A percentile compares a stretch with the other conserved stretches of the same genome.
Evolutionary conservation across 1,284 basidiomycete genomes (phyloP).

Genomic region (Cutaneotrichosporon sp.): DNA sequence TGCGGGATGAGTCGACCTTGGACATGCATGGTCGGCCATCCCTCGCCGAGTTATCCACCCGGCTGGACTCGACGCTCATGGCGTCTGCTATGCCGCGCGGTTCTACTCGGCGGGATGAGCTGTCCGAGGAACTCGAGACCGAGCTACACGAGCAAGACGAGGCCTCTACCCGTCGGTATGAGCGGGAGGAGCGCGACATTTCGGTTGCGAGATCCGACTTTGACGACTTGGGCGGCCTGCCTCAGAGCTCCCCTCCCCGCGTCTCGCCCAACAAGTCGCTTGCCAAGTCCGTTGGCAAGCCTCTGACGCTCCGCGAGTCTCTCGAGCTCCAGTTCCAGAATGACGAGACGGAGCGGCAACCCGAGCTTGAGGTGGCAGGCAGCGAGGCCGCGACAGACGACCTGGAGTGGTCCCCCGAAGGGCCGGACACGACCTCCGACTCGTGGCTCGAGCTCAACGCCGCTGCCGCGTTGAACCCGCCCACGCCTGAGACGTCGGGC

Average conservation of each 20-base stretch:
- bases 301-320: background rate
- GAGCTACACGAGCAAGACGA: no score
- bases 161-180: no score
- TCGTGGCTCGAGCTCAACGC: conserved; percentile 10
- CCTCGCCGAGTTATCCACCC: background rate
- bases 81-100: background rate
- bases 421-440: background rate
- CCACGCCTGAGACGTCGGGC: background rate
- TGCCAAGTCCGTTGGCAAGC: background rate
- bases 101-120: background rate
- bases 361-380: background rate
- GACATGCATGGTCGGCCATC: background rate
- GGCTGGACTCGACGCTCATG: background rate
- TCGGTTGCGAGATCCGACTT: background rate
- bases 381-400: background rate
- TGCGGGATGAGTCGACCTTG: background rate
- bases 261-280: background rate
- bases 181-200: background rate
- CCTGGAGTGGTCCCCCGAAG: background rate
- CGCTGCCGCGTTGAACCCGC: conserved; percentile 3
- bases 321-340: background rate
- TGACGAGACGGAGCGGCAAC: background rate
- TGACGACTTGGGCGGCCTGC: background rate
- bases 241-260: background rate
- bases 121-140: no score